phyloP scores from a whole-genome alignment of 352 stramenopile species.

The Phytophthora idaei region DNA sequence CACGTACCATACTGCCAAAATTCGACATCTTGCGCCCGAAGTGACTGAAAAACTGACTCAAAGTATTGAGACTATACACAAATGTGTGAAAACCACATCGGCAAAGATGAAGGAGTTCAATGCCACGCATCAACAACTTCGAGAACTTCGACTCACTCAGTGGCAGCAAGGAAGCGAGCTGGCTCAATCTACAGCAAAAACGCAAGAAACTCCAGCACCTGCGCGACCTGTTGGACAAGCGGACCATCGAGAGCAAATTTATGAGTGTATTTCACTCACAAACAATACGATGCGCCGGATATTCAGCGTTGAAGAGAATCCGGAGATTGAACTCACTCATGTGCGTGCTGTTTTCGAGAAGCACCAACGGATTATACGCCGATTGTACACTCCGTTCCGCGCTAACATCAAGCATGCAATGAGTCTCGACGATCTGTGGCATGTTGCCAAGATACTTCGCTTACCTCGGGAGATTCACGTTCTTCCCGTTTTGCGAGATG shows the following conservation, averaged over 20 bases:
- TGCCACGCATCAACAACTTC: constrained; percentile 35
- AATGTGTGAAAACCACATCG: constrained; percentile 35
- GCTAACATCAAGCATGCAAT: constrained; percentile 47
- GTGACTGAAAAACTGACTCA: constrained; percentile 38
- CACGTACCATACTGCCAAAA: constrained; percentile 51
- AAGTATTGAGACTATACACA: constrained; percentile 43
- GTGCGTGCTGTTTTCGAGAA: constrained; percentile 56
- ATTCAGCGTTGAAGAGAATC: constrained; percentile 64
- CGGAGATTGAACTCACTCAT: constrained; percentile 46
- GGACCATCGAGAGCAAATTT: constrained; percentile 57
- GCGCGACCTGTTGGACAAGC: background rate
- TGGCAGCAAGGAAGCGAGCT: constrained; percentile 62
- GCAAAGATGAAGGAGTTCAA: constrained; percentile 43
- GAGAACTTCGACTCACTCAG: constrained; percentile 46
- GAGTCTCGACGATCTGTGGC: constrained; percentile 74
- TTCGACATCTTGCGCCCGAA: constrained; percentile 40
- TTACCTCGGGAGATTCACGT: constrained; percentile 64
- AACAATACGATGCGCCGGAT: constrained; percentile 60
- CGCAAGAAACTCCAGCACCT: background rate
- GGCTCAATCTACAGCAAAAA: constrained; percentile 39
- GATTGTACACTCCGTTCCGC: constrained; percentile 60
- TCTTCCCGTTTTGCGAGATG: constrained; percentile 58
- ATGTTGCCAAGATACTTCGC: constrained; percentile 66
- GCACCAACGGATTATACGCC: constrained; percentile 56
- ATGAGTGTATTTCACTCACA: constrained; percentile 63